These are phyloP conservation scores for Linnemannia schmuckeri DNA, from an alignment of 192 early-diverging fungal genomes.

Conservation along the genomic window DNA sequence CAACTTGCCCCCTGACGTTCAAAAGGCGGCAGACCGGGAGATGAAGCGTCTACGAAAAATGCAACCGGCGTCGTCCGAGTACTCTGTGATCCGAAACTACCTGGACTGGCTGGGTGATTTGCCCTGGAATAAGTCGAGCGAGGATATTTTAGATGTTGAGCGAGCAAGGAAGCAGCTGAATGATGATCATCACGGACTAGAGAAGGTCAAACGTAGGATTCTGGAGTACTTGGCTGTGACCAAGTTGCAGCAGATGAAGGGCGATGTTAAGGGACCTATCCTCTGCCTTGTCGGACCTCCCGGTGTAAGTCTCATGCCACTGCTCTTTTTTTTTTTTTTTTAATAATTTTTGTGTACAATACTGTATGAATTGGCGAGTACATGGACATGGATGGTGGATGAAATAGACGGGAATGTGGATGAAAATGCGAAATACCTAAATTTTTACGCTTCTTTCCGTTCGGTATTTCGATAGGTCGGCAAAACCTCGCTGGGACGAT, in stretches of 20 bases:
- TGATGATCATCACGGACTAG: conserved; percentile 84
- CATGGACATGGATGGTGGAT: neutral
- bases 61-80: conserved; percentile 79
- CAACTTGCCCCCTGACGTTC: conserved; percentile 69
- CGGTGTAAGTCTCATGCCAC: conserved; percentile 49
- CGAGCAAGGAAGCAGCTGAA: conserved; percentile 73
- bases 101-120: conserved; percentile 81
- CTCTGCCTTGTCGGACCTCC: conserved; percentile 75
- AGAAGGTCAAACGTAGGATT: conserved; percentile 82
- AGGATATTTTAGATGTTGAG: conserved; percentile 74
- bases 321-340: neutral
- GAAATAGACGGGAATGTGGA: neutral
- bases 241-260: conserved; percentile 71
- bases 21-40: conserved; percentile 70
- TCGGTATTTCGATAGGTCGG: conserved; percentile 63
- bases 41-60: conserved; percentile 75
- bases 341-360: neutral
- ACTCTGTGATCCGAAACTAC: conserved; percentile 79
- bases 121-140: conserved; percentile 74
- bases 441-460: conserved; percentile 50
- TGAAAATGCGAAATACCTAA: neutral
- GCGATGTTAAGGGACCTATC: conserved; percentile 79
- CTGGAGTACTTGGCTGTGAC: conserved; percentile 85
- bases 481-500: conserved; percentile 85
- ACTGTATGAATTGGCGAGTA: too few relatives aligned